A percentile compares a stretch with the other conserved stretches of the same genome.
These are phyloP conservation scores for Aphanomyces euteiches DNA, from an alignment of 352 stramenopile species.

Conservation along the genomic window DNA sequence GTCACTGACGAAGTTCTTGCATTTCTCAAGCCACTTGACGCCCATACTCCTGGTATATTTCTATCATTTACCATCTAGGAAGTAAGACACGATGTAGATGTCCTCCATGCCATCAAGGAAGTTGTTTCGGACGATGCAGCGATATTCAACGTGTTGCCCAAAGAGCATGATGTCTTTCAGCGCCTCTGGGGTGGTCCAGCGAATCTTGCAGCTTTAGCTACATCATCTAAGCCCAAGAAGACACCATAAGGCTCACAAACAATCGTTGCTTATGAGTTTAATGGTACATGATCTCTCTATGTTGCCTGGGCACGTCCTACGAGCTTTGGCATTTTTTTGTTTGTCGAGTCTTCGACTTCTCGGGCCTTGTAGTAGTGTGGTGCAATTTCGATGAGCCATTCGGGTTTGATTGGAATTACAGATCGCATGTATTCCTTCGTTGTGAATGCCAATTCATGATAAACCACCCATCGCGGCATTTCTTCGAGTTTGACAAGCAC, in stretches of 20 bases:
- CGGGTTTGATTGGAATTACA: slow-evolving; percentile 94
- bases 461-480: slow-evolving; percentile 95
- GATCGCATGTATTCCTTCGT: slow-evolving; percentile 99
- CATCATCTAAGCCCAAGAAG: slow-evolving; percentile 33
- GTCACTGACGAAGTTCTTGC: slow-evolving; percentile 37
- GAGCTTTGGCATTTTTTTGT: slow-evolving; percentile 97
- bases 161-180: slow-evolving; percentile 64
- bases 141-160: slow-evolving; percentile 53
- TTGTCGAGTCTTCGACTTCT: slow-evolving; percentile 93
- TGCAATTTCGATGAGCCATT: slow-evolving; percentile 98
- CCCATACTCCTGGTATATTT: slow-evolving; percentile 46
- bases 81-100: slow-evolving; percentile 40
- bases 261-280: no score
- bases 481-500: slow-evolving; percentile 91
- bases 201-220: slow-evolving; percentile 63
- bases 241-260: no score
- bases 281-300: neutral
- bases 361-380: slow-evolving; percentile 99
- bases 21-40: slow-evolving; percentile 59
- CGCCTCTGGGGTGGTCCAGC: slow-evolving; percentile 69
- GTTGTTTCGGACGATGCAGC: slow-evolving; percentile 54
- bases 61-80: neutral
- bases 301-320: slow-evolving; percentile 25
- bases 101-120: slow-evolving; percentile 64
- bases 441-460: slow-evolving; percentile 98